Evolutionary conservation across 2,329 filamentous ascomycete species (phyloP), one percentile per base, ranked within the genome.

Genomic region (Calonectria pteridis): DNA sequence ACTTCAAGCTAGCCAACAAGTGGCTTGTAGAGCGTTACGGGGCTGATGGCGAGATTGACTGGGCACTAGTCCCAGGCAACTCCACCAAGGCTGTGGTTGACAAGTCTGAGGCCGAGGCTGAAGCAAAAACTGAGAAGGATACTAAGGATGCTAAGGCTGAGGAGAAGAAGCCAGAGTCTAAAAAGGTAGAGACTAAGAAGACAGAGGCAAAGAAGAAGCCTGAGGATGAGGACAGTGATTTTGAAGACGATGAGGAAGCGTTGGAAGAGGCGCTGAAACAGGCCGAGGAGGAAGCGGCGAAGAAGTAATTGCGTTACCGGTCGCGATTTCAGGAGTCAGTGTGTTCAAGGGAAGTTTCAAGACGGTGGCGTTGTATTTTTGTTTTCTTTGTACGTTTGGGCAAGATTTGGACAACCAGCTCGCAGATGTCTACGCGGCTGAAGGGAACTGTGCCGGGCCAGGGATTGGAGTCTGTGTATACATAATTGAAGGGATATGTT

Each of bases 1-100:
- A 98, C 84, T 98, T 97, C 84, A 92, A 88, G 76, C 91, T 92
- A 85, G 91, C 94, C 59, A 98, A 98, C 81, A 92, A 94, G 79
- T 99, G 97, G 97, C 87, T 99, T 28, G 87, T 90, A 67, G 84
- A 89, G 78, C 89, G 94, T 72, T 98, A 98, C 84, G 97, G 97
- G 0, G 87, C 90, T n/a, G 93, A 93, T 4, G 93, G 91, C 1
- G 91, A 92, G 80, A 95, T 99, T 79, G 93, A 98, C 83, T 99
- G 97, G 96, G 92, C 93, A 81, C 82, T 93, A 69, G 81, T 80
- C 35, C 84, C 86, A 1, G 84, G 79, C 10, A 79, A 81, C 14
- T 81, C 83, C 3, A 86, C 83, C 67, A 85, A 83, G 71, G 73
- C 64, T 16, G 28, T 37, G 2, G 53, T 77, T 1, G 77, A 83